These are phyloP conservation scores for Funneliformis caledonium DNA, from an alignment of 371 early-diverging fungal genomes.

Conservation along the genomic window DNA sequence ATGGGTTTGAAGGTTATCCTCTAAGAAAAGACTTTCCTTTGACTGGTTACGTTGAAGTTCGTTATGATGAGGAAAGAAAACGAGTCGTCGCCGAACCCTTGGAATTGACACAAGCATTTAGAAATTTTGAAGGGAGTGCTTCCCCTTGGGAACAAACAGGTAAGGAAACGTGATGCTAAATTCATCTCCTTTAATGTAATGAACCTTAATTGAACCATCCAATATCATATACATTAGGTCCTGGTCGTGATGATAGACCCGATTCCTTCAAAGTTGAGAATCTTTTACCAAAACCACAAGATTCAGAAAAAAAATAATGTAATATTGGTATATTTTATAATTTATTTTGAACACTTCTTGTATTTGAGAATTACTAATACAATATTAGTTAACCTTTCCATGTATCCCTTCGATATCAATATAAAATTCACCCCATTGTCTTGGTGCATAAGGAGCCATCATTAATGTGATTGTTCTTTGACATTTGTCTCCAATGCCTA, in stretches of 20 bases:
- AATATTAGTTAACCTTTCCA: slow-evolving; percentile 2
- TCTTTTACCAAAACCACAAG: slow-evolving; percentile 15
- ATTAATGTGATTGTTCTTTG: slow-evolving; percentile 24
- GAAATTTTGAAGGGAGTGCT: slow-evolving; percentile 87
- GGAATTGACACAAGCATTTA: slow-evolving; percentile 95
- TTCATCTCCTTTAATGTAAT: neutral
- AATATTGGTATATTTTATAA: neutral
- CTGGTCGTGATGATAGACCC: slow-evolving; percentile 35
- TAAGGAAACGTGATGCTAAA: slow-evolving; percentile 34
- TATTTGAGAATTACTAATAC: neutral
- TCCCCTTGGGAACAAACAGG: slow-evolving; percentile 92
- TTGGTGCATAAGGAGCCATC: slow-evolving; percentile 30
- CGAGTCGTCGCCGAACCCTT: slow-evolving; percentile 95
- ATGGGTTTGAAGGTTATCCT: slow-evolving; percentile 98
- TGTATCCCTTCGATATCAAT: slow-evolving; percentile 25
- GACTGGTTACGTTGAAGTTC: slow-evolving; percentile 93
- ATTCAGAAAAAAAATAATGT: slow-evolving; percentile 20
- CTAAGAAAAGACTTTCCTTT: slow-evolving; percentile 98
- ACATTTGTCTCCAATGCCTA: neutral
- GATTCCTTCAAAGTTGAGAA: slow-evolving; percentile 36
- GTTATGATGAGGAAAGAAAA: slow-evolving; percentile 97
- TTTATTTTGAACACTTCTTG: neutral
- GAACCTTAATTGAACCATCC: neutral
- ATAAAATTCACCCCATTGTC: slow-evolving; percentile 23
- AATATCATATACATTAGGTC: slow-evolving; percentile 17